Evolutionary conservation across 805 yeast species (phyloP).

Genomic region (Kuraishia borneana): DNA sequence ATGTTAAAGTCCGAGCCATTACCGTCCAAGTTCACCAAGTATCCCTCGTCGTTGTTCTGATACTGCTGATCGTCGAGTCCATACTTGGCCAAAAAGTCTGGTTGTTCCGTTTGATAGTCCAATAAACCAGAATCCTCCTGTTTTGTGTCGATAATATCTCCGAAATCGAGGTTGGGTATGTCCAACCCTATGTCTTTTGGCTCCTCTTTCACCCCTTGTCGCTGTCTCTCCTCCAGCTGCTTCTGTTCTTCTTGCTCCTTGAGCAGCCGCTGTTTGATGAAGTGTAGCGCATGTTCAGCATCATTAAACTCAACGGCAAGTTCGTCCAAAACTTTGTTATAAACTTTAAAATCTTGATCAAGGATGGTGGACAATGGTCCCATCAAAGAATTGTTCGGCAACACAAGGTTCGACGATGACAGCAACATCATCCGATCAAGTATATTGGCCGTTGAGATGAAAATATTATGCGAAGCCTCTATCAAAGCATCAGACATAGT

Average conservation of each 20-base stretch:
- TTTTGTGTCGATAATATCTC: conserved; percentile 1
- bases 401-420: conserved; percentile 12
- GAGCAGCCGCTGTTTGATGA: conserved; percentile 13
- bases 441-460: conserved; percentile 20
- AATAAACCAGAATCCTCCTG: background rate
- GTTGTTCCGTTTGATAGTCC: background rate
- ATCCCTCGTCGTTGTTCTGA: background rate
- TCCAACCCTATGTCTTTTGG: background rate
- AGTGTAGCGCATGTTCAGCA: conserved; percentile 15
- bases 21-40: too few relatives aligned
- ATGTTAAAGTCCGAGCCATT: conserved; percentile 1
- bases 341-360: conserved; percentile 13
- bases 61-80: background rate
- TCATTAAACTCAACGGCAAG: conserved; percentile 15
- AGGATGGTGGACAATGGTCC: conserved; percentile 14
- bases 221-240: conserved; percentile 12
- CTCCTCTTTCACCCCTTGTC: conserved; percentile 4
- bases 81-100: background rate
- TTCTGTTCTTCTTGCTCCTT: conserved; percentile 17
- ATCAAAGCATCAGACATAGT: conserved; percentile 15
- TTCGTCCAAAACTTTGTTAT: conserved; percentile 18
- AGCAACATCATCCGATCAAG: conserved; percentile 18
- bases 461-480: conserved; percentile 19
- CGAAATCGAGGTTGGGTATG: conserved; percentile 1
- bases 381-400: conserved; percentile 16